Percentiles rank a stretch among this genome's conserved stretches.
Conservation (phyloP, 768 basidiomycete genomes). For the Multifurca ochricompacta region DNA sequence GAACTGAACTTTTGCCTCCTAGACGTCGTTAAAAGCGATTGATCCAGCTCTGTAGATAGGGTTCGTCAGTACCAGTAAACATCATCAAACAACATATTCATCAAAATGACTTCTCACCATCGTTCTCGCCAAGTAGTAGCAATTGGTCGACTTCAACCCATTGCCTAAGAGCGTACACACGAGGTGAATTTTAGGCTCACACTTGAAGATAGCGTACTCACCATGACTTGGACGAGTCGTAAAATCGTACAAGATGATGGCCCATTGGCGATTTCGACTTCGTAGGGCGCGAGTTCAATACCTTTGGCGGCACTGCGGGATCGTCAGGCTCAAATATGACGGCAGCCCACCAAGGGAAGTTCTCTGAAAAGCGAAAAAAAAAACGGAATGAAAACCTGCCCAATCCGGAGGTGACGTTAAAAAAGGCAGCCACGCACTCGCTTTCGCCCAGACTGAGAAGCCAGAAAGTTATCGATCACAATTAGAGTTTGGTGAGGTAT, state of each 20-base stretch:
- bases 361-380: conserved; percentile 33
- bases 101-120: conserved; percentile 44
- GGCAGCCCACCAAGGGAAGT: conserved; percentile 86
- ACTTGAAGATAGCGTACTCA: conserved; percentile 24
- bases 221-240: conserved; percentile 62
- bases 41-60: conserved; percentile 50
- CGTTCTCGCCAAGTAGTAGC: conserved; percentile 59
- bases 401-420: no score
- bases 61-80: neutral
- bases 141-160: conserved; percentile 51
- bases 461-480: neutral
- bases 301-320: conserved; percentile 32
- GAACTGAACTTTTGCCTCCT: conserved; percentile 56
- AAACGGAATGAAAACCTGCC: no score
- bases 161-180: conserved; percentile 39
- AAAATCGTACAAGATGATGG: conserved; percentile 72
- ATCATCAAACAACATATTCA: no score
- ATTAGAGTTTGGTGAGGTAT: neutral
- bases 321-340: conserved; percentile 63
- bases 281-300: conserved; percentile 29
- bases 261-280: conserved; percentile 32
- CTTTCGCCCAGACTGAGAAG: conserved; percentile 84
- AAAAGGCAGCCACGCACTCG: conserved; percentile 36
- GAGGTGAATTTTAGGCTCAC: neutral
- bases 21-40: conserved; percentile 49